phyloP scores from a whole-genome alignment of 371 early-diverging fungal species.

The Rhizopus delemar region DNA sequence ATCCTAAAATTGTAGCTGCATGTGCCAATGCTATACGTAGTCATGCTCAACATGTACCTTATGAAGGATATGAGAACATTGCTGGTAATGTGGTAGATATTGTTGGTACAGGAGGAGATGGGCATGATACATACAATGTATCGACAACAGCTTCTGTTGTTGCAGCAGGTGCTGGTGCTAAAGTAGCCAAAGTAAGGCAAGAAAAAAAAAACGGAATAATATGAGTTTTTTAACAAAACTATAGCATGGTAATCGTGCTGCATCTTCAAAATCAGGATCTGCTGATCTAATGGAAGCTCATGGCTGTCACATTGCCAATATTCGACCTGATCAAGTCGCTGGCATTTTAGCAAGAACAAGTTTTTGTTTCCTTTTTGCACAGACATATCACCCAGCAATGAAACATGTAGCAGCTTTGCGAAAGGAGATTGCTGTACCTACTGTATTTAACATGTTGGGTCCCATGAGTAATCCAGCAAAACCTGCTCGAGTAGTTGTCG shows the following conservation, averaged over 20 bases:
- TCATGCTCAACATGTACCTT: constrained; percentile 58
- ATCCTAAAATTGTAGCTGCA: constrained; percentile 80
- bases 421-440: constrained; percentile 89
- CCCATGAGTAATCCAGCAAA: constrained; percentile 91
- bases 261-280: constrained; percentile 93
- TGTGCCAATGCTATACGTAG: constrained; percentile 68
- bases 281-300: constrained; percentile 91
- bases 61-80: constrained; percentile 43
- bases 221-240: not conserved
- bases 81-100: constrained; percentile 77
- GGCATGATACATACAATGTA: constrained; percentile 95
- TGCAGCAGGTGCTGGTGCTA: constrained; percentile 91
- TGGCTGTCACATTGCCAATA: constrained; percentile 70
- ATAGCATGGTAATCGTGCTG: constrained; percentile 92
- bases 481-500: constrained; percentile 84
- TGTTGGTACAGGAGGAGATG: constrained; percentile 99
- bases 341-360: constrained; percentile 62
- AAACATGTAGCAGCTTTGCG: constrained; percentile 76
- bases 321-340: constrained; percentile 69
- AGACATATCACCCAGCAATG: constrained; percentile 92
- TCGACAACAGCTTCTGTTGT: constrained; percentile 91
- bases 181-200: constrained; percentile 83
- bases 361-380: constrained; percentile 94
- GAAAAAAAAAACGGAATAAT: not conserved
- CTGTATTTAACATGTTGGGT: constrained; percentile 94